Base-by-base conservation (phyloP, 1,284 basidiomycete genomes). In the Binderoboletus segoi region DNA sequence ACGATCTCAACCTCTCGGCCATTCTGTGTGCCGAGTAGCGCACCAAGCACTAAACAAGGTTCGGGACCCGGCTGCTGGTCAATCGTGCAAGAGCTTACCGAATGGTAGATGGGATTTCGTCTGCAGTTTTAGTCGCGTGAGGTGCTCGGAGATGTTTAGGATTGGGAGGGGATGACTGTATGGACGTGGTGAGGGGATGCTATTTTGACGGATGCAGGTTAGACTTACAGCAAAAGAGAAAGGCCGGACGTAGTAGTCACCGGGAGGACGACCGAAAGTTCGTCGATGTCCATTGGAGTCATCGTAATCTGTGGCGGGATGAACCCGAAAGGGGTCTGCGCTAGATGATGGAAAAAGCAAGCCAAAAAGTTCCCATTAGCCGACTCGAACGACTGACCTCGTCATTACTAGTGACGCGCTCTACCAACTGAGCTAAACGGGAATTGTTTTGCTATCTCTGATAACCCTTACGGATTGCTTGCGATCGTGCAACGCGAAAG, bases 1-100 rank as follows among this genome's bases (percentile, higher is more conserved):
- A 96, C 91, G 65, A 99, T 94, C 73, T 98, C 94, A 16, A 99
- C 87, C 65, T 98, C 93, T 58, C 95, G 86, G 13, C 95, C 96
- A 63, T 85, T 87, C 73, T 98, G 95, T 2, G 92, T 95, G 5
- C 96, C 96, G n/a, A 99, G 83, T 3, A 99, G 80, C 6, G 93
- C 95, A 13, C 96, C 96, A 56, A 97, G 79, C 43, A 97, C 96
- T 96, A 63, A 54, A 21, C 42, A 33, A 46, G 26, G 23, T 58
- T 15, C 44, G 4, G 5, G 42, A 11, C 24, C 45, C 51, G 48
- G 23, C 35, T 42, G 32, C 16, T 15, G 56, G 55, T 52, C 48
- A 33, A 49, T 23, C n/a, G n/a, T 44, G 47, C 32, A 20, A 52
- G 5, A 48, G 63, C 81, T 44, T 61, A 90, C 90, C 83, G 59